Conservation (phyloP, 441 rosid species). For the Pelargonium citronellum region DNA sequence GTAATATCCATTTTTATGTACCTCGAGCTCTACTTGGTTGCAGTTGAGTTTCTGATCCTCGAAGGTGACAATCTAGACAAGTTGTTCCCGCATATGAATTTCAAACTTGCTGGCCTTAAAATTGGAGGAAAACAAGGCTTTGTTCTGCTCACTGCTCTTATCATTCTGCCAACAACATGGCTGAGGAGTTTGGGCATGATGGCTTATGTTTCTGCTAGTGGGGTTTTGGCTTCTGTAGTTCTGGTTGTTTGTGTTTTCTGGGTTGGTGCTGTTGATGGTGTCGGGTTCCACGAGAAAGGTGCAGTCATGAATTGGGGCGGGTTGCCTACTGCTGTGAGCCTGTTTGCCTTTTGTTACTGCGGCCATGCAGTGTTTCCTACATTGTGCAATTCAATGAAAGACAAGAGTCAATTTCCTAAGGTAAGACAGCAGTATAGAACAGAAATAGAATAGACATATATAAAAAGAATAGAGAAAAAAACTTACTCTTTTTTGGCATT, state of each 20-base stretch:
- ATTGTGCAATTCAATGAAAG: constrained; percentile 62
- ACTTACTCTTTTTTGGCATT: background rate
- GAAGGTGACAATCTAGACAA: constrained; percentile 61
- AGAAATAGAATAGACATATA: background rate
- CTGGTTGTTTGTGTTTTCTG: constrained; percentile 45
- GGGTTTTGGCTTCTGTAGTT: constrained; percentile 47
- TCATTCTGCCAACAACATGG: constrained; percentile 63
- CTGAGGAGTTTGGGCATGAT: constrained; percentile 45
- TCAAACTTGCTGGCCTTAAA: constrained; percentile 30
- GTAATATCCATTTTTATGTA: constrained; percentile 45
- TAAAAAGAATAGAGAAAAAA: background rate
- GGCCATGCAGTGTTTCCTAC: constrained; percentile 69
- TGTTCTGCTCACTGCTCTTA: constrained; percentile 40
- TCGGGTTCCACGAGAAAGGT: constrained; percentile 47
- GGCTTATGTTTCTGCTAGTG: constrained; percentile 55
- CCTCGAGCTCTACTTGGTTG: constrained; percentile 50
- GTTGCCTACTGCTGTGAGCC: constrained; percentile 51
- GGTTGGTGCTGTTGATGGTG: constrained; percentile 46
- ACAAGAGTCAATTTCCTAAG: constrained; percentile 54
- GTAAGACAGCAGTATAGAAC: constrained; percentile 20
- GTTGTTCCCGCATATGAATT: constrained; percentile 41
- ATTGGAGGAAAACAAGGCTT: constrained; percentile 50
- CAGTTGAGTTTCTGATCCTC: constrained; percentile 59
- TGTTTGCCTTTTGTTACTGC: constrained; percentile 52
- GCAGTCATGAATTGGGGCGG: constrained; percentile 38